phyloP scores from a whole-genome alignment of 2,329 filamentous ascomycete species.

The Setomelanomma holmii region DNA sequence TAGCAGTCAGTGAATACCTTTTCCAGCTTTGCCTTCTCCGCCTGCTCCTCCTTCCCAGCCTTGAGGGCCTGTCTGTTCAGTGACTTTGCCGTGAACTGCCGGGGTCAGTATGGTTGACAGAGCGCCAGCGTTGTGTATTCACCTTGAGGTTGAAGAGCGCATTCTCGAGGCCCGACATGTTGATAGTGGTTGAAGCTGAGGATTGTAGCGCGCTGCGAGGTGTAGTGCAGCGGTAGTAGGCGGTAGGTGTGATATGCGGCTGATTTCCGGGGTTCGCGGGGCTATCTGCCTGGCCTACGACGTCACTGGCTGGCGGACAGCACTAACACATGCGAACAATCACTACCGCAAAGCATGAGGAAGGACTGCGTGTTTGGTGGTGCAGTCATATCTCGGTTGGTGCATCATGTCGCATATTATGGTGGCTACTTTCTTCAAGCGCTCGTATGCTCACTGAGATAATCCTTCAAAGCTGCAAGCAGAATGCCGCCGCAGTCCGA shows the following conservation, averaged over 20 bases:
- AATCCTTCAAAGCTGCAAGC: neutral
- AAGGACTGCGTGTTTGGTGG: neutral
- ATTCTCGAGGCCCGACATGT: slow-evolving; percentile 68
- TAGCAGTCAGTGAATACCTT: slow-evolving; percentile 52
- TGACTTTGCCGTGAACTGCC: slow-evolving; percentile 68
- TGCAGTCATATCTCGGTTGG: neutral
- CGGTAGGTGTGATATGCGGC: slow-evolving; percentile 32
- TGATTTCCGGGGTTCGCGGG: slow-evolving; percentile 33
- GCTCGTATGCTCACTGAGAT: neutral
- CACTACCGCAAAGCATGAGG: slow-evolving; percentile 13
- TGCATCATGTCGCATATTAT: neutral
- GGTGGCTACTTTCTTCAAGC: neutral
- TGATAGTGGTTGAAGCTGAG: slow-evolving; percentile 9
- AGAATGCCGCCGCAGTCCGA: slow-evolving; percentile 4
- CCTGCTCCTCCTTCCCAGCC: slow-evolving; percentile 66
- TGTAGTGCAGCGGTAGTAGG: slow-evolving; percentile 11
- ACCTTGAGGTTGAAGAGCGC: slow-evolving; percentile 69
- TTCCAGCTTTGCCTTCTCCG: slow-evolving; percentile 68
- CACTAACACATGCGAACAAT: neutral
- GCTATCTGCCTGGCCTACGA: slow-evolving; percentile 32
- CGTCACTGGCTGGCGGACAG: slow-evolving; percentile 13
- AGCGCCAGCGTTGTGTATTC: slow-evolving; percentile 11
- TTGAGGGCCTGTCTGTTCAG: slow-evolving; percentile 68
- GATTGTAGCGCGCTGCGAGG: slow-evolving; percentile 7
- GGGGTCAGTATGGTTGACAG: slow-evolving; percentile 30